Conservation (phyloP, 202 grass and related monocot genomes). For the Carex sylvatica region DNA sequence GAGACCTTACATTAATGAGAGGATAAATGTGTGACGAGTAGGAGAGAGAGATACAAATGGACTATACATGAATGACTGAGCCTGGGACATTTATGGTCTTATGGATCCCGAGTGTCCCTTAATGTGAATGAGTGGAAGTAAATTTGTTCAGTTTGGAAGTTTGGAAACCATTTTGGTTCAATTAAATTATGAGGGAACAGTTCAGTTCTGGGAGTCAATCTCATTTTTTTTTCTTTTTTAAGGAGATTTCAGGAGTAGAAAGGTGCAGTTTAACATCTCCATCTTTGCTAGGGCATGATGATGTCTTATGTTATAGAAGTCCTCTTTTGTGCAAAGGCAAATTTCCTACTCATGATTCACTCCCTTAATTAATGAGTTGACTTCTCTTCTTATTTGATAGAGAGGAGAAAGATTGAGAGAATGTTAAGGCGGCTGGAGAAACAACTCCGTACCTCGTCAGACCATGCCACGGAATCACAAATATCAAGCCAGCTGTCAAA, state of each 20-base stretch:
- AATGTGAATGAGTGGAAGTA: background rate
- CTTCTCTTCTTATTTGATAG: slow-evolving; percentile 33
- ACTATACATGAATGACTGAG: background rate
- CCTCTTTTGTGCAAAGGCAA: background rate
- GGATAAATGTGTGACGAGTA: background rate
- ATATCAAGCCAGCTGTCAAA: slow-evolving; percentile 48
- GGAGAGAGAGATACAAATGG: background rate
- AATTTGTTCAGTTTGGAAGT: background rate
- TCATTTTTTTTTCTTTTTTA: background rate
- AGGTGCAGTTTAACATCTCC: background rate
- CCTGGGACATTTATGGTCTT: background rate
- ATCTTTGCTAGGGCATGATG: background rate
- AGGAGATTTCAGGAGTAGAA: background rate
- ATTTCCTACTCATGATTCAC: background rate
- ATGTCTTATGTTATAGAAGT: background rate
- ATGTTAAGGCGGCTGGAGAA: slow-evolving; percentile 96
- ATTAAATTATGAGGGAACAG: background rate
- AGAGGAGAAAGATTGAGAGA: slow-evolving; percentile 96
- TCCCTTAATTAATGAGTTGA: background rate
- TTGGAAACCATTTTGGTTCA: background rate
- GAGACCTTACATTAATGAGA: background rate
- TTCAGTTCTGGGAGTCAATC: background rate
- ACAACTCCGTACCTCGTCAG: slow-evolving; percentile 65
- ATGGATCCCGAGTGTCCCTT: background rate
- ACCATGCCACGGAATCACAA: slow-evolving; percentile 49